Evolutionary conservation across 2,329 filamentous ascomycete species (phyloP), one percentile per base, ranked within the genome.

Genomic region (Xylaria sp.): DNA sequence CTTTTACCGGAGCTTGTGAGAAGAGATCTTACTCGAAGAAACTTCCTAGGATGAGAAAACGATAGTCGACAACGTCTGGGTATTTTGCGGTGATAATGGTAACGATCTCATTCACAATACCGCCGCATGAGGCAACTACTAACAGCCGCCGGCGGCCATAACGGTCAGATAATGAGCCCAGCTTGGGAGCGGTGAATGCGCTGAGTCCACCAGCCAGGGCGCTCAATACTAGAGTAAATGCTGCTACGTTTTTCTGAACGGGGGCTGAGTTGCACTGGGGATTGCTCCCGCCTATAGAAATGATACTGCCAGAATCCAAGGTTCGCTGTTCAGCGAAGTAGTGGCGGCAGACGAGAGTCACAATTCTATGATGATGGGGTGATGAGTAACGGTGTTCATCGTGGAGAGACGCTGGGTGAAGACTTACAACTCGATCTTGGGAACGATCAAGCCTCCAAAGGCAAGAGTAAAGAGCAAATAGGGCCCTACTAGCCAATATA

Each of bases 91-190:
- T 90, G 4, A 96, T 77, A 65, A 97, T 92, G 6, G 91, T 93
- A 68, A 97, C 85, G 46, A 91, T 78, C 78, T 98, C 96, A 58
- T 86, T 88, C 1, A 90, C 67, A 4, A 97, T 84, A 25, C 91
- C 90, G n/a, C 94, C 94, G 15, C 87, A 80, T 2, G 92, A 92
- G 4, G 91, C 88, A 36, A 95, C 77, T 9, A 91, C 87, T 74
- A 98, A 87, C 60, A 97, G 82, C 56, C 83, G 87, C 65, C 90
- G 93, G 48, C 96, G 88, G 30, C 96, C 96, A 78, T 93, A 92
- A 25, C 93, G 88, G 81, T 99, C 96, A 0, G 94, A 97, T 18
- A 97, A 80, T 1, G 92, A 87, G 0, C 96, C 96, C 3, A 98
- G 82, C 73, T 91, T 93, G 0, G 96, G 96, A 34, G 92, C 92